Percentiles rank a stretch among this genome's conserved stretches.
Evolutionary conservation across 2,329 filamentous ascomycete genomes (phyloP).

Genomic region (Fusarium globosum): DNA sequence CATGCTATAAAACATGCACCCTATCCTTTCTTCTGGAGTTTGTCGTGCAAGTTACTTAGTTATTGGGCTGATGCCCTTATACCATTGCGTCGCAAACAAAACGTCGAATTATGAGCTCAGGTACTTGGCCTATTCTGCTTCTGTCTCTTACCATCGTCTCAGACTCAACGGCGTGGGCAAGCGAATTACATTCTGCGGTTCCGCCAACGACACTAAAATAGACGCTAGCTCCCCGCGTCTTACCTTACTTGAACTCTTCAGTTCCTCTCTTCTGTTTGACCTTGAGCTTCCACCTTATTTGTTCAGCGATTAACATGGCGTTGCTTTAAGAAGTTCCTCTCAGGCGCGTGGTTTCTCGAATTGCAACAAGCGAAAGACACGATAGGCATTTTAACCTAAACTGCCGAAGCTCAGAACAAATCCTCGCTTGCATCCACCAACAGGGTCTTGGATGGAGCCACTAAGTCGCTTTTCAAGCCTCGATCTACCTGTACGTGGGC

Average conservation of each 20-base stretch:
- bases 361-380: neutral
- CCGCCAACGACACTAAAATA: constrained; percentile 42
- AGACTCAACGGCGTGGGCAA: constrained; percentile 12
- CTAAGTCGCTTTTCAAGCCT: constrained; percentile 40
- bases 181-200: constrained; percentile 30
- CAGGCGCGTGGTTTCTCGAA: neutral
- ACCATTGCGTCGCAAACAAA: neutral
- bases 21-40: neutral
- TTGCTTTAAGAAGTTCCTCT: neutral
- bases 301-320: constrained; percentile 4
- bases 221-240: constrained; percentile 46
- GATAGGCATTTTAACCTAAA: neutral
- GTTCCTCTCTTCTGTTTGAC: constrained; percentile 6
- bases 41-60: neutral
- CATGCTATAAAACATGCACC: neutral
- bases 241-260: constrained; percentile 33
- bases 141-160: constrained; percentile 1
- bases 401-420: constrained; percentile 3
- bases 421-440: constrained; percentile 29
- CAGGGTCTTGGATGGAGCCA: constrained; percentile 45
- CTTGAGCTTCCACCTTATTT: constrained; percentile 11
- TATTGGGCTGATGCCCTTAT: neutral
- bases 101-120: neutral
- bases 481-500: constrained; percentile 40
- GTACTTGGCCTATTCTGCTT: neutral